A percentile compares a stretch with the other conserved stretches of the same genome.
These are phyloP conservation scores for Fusarium marasasianum DNA, from an alignment of 2,329 filamentous ascomycete genomes.

Conservation along the genomic window DNA sequence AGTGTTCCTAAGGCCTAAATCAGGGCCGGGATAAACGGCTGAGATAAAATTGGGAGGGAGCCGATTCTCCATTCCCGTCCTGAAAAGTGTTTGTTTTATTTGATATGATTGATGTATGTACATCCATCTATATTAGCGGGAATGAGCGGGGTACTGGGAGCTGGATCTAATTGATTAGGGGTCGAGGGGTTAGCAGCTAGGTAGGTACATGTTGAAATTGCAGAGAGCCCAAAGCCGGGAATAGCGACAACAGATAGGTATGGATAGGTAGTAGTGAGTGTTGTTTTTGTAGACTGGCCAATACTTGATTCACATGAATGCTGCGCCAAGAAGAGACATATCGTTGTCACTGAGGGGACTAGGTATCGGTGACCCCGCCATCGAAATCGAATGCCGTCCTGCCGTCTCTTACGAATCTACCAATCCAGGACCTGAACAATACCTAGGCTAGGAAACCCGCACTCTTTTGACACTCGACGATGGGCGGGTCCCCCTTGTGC, in stretches of 20 bases:
- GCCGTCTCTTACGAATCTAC: constrained; percentile 20
- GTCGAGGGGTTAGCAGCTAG: not conserved
- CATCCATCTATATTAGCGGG: not conserved
- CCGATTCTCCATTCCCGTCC: constrained; percentile 5
- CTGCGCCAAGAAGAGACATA: not conserved
- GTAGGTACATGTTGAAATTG: constrained; percentile 9
- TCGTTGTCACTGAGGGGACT: not conserved
- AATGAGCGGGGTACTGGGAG: not conserved
- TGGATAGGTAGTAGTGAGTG: not conserved
- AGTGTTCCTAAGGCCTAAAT: not conserved
- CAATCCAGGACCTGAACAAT: constrained; percentile 35
- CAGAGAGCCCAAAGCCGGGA: not conserved
- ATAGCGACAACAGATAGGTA: not conserved
- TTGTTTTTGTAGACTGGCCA: not conserved
- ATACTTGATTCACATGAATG: constrained; percentile 11
- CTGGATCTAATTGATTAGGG: not conserved
- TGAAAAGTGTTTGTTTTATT: not conserved
- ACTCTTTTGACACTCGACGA: not conserved
- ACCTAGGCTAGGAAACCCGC: not conserved
- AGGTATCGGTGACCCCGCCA: not conserved
- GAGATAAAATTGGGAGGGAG: constrained; percentile 34
- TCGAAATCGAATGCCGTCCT: not conserved
- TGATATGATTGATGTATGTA: not conserved
- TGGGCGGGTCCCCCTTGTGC: not conserved
- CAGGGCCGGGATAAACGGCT: constrained; percentile 14